Evolutionary conservation across 2,329 filamentous ascomycete species (phyloP), one percentile per base, ranked within the genome.

Genomic region (Diaporthe vexans): DNA sequence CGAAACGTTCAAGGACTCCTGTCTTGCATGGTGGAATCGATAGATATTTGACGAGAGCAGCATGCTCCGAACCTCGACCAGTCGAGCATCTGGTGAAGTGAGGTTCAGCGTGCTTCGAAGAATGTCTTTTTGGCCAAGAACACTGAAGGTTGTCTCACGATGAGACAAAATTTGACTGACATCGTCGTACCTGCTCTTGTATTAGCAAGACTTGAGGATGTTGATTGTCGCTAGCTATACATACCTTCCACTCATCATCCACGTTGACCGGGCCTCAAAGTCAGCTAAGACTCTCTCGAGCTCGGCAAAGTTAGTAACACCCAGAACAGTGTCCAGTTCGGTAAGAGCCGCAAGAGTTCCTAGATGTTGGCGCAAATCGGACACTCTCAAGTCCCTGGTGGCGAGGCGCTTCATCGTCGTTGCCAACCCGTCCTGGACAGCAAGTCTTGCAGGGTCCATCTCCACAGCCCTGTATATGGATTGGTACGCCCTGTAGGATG

Each of bases 1-100:
- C 17, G 95, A 94, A 17, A 95, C 91, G 76, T 95, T 95, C 35
- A 99, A 84, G 0, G 95, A 96, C 79, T 97, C 95, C 80, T 98
- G 95, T 1, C 94, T 89, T 5, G 93, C 93, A 75, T 93, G 92
- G 79, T 98, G 95, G 76, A 92, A 93, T 59, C 95, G 91, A 78
- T 94, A 94, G 33, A 97, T 89, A 7, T 88, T 86, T 0, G 96
- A 93, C 9, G 94, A 93, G 58, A 93, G 87, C 4, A 97, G 86
- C 79, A 97, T 90, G n/a, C 92, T 91, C 76, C 93, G 90, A 4
- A 95, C 91, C 82, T 98, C 94, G 59, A 94, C 87, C 8, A 94
- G 85, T 51, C 92, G 91, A 21, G 93, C 89, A 70, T 93, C 89
- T 15, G 88, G 88, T 0, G 88, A 85, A n/a, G 87, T 90, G 37